Conservation (phyloP, 345 rosid genomes). For the Populus deltoides region DNA sequence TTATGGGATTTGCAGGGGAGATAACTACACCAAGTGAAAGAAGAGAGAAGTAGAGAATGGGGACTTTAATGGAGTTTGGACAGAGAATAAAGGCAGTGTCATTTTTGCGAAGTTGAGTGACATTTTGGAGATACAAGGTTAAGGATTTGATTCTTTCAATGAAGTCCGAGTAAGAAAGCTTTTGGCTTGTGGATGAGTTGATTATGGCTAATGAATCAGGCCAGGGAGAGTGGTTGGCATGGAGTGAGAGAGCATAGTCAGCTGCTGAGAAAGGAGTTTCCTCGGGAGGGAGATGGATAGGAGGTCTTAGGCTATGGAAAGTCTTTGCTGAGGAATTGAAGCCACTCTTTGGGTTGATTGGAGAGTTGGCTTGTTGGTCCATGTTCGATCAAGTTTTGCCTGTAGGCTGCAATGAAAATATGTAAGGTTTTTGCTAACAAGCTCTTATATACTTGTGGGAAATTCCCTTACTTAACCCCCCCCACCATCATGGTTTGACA, state of each 20-base stretch:
- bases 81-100: constrained; percentile 10
- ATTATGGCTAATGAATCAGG: neutral
- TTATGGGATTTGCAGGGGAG: constrained; percentile 12
- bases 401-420: neutral
- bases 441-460: no score
- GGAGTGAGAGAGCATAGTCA: constrained; percentile 25
- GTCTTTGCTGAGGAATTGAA: constrained; percentile 25
- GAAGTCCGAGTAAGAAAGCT: constrained; percentile 2
- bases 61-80: constrained; percentile 5
- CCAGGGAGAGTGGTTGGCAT: neutral
- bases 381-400: neutral
- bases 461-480: no score
- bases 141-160: neutral
- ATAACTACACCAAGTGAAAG: constrained; percentile 6
- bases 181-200: constrained; percentile 5
- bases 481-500: no score
- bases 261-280: constrained; percentile 22
- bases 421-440: neutral
- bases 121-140: neutral
- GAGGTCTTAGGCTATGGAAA: constrained; percentile 35
- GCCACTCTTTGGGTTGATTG: constrained; percentile 24
- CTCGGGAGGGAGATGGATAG: constrained; percentile 16
- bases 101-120: neutral
- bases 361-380: neutral
- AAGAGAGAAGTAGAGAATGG: constrained; percentile 14